Evolutionary conservation across 2,329 filamentous ascomycete species (phyloP).

Genomic region (Neospermospora avenae): DNA sequence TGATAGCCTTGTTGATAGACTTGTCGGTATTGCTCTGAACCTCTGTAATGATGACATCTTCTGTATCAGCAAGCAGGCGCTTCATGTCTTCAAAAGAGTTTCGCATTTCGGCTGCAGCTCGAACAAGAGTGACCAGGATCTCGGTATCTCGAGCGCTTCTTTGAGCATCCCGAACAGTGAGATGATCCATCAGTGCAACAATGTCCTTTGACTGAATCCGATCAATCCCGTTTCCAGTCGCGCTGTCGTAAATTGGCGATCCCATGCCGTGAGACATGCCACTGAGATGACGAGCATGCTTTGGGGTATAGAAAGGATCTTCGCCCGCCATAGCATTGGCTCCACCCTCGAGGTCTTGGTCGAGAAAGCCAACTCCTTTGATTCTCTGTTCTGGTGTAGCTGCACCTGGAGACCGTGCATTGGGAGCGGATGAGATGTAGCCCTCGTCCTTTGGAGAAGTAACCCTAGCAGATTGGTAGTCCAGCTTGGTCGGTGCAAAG

Average conservation of each 20-base stretch:
- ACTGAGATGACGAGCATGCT: constrained; percentile 68
- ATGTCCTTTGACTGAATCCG: constrained; percentile 95
- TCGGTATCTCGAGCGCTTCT: constrained; percentile 95
- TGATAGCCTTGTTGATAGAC: constrained; percentile 76
- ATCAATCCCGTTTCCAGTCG: constrained; percentile 84
- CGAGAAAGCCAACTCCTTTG: constrained; percentile 47
- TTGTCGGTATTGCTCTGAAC: constrained; percentile 87
- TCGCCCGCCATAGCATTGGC: constrained; percentile 47
- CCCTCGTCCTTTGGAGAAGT: constrained; percentile 76
- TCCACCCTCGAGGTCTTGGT: constrained; percentile 48
- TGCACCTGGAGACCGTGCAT: constrained; percentile 49
- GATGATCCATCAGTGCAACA: constrained; percentile 95
- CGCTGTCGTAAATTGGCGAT: constrained; percentile 85
- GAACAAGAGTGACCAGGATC: constrained; percentile 89
- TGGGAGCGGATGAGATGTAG: constrained; percentile 73
- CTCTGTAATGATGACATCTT: constrained; percentile 81
- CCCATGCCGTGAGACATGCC: constrained; percentile 89
- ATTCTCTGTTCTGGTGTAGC: constrained; percentile 44
- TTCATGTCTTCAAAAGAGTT: constrained; percentile 96
- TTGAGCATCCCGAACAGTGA: constrained; percentile 95
- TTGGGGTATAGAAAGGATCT: constrained; percentile 64
- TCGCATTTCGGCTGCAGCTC: constrained; percentile 93
- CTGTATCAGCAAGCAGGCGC: constrained; percentile 83
- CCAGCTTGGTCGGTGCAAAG: constrained; percentile 38
- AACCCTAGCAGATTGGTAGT: constrained; percentile 46